Evolutionary conservation across 225 moss, liverwort and hornwort species (phyloP).

Genomic region (Marchantia paleacea): DNA sequence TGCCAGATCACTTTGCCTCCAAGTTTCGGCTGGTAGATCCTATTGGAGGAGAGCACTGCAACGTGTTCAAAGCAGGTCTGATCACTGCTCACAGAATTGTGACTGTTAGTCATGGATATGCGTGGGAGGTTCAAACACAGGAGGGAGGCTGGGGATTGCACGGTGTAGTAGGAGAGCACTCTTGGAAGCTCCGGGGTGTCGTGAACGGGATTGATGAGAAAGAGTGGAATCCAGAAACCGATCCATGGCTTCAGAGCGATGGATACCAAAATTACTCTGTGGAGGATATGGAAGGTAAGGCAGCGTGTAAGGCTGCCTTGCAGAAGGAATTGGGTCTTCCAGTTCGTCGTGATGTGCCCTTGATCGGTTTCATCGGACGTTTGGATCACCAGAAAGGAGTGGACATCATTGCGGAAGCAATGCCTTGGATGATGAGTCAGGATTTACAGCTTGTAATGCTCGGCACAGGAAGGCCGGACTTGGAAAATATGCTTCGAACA

Average conservation of each 20-base stretch:
- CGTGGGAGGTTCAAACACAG: constrained; percentile 63
- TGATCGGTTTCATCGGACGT: constrained; percentile 79
- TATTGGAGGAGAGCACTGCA: constrained; percentile 64
- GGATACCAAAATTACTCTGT: constrained; percentile 56
- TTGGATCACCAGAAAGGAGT: constrained; percentile 74
- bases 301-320: constrained; percentile 67
- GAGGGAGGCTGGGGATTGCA: constrained; percentile 82
- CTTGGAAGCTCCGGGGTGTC: constrained; percentile 76
- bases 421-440: constrained; percentile 82
- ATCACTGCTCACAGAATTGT: constrained; percentile 71
- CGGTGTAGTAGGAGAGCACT: constrained; percentile 59
- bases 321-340: constrained; percentile 65
- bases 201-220: constrained; percentile 78
- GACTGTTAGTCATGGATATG: constrained; percentile 77
- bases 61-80: constrained; percentile 79
- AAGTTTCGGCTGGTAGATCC: constrained; percentile 58
- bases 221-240: constrained; percentile 70
- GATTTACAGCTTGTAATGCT: constrained; percentile 79
- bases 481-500: constrained; percentile 60
- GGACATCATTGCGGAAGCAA: constrained; percentile 63
- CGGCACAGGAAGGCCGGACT: constrained; percentile 64
- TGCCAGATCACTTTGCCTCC: constrained; percentile 54
- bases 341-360: constrained; percentile 55
- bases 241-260: constrained; percentile 55
- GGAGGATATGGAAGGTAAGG: constrained; percentile 47